phyloP scores from a whole-genome alignment of 1,284 basidiomycete genomes.

The Cutaneotrichosporon sp. region DNA sequence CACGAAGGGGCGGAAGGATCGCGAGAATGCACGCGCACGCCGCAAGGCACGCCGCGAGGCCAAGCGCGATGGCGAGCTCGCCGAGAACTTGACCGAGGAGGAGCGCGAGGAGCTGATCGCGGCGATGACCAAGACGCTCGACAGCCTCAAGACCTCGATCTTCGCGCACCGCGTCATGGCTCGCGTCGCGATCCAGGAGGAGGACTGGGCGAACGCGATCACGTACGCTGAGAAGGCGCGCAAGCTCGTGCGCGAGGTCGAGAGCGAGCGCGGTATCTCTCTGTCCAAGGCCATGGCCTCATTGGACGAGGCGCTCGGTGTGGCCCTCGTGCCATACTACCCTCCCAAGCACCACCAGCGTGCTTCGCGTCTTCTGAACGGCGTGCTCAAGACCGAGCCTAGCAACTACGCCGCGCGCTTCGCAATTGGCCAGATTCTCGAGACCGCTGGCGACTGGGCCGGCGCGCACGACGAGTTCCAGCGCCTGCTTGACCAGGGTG shows the following conservation, averaged over 20 bases:
- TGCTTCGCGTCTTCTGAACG: conserved; percentile 72
- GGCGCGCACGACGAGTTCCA: conserved; percentile 69
- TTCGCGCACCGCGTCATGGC: conserved; percentile 71
- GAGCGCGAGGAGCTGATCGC: conserved; percentile 49
- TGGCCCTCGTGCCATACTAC: conserved; percentile 77
- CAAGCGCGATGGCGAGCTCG: conserved; percentile 36
- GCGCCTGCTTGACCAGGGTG: conserved; percentile 53
- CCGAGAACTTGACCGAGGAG: conserved; percentile 45
- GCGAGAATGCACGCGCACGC: conserved; percentile 39
- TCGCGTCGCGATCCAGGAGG: conserved; percentile 71
- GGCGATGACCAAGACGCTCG: conserved; percentile 44
- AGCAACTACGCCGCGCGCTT: conserved; percentile 70
- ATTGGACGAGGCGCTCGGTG: conserved; percentile 47
- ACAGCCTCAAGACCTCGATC: conserved; percentile 61
- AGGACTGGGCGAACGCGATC: conserved; percentile 75
- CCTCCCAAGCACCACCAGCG: conserved; percentile 86
- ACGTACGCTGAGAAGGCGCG: conserved; percentile 70
- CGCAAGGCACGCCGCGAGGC: conserved; percentile 37
- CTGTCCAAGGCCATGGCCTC: conserved; percentile 35
- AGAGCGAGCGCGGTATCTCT: conserved; percentile 63
- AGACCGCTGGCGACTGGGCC: conserved; percentile 67
- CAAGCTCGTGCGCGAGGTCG: conserved; percentile 61
- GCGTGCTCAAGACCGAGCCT: conserved; percentile 66
- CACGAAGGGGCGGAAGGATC: conserved; percentile 12
- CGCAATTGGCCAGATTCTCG: conserved; percentile 71